Conservation (phyloP, 805 yeast species). For the Hanseniaspora osmophila region DNA sequence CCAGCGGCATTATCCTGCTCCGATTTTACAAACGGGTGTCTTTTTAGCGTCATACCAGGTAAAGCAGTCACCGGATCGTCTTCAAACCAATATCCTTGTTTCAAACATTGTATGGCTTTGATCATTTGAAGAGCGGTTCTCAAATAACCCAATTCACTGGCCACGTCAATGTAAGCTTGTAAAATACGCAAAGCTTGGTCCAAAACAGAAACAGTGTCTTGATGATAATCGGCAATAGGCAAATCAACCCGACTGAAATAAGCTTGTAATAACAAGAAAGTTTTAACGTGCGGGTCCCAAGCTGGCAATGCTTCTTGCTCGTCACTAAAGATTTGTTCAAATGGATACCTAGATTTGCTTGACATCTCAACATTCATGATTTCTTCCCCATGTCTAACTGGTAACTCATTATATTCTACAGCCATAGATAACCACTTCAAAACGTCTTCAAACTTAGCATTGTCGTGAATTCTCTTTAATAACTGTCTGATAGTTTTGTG, state of each 20-base stretch:
- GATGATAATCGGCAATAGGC: slow-evolving; percentile 90
- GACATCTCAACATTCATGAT: slow-evolving; percentile 75
- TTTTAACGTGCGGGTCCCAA: slow-evolving; percentile 76
- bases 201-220: slow-evolving; percentile 82
- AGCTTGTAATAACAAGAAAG: slow-evolving; percentile 70
- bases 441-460: slow-evolving; percentile 30
- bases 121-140: slow-evolving; percentile 48
- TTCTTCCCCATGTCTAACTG: slow-evolving; percentile 87
- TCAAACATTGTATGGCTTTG: slow-evolving; percentile 67
- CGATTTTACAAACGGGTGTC: too few relatives aligned
- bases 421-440: slow-evolving; percentile 37
- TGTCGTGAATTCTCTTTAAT: slow-evolving; percentile 33
- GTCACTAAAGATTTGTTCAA: slow-evolving; percentile 45
- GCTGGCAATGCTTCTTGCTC: slow-evolving; percentile 42
- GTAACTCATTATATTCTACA: slow-evolving; percentile 72
- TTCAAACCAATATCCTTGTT: slow-evolving; percentile 80
- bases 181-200: slow-evolving; percentile 90
- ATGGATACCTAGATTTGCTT: slow-evolving; percentile 48
- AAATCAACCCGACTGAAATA: slow-evolving; percentile 68
- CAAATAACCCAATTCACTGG: slow-evolving; percentile 69
- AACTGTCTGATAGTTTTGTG: slow-evolving; percentile 74
- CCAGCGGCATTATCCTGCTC: slow-evolving; percentile 11
- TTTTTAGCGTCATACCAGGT: slow-evolving; percentile 27
- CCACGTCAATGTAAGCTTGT: slow-evolving; percentile 84
- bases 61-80: slow-evolving; percentile 45